Conservation (phyloP, 805 yeast species). For the Pichia membranifaciens region DNA sequence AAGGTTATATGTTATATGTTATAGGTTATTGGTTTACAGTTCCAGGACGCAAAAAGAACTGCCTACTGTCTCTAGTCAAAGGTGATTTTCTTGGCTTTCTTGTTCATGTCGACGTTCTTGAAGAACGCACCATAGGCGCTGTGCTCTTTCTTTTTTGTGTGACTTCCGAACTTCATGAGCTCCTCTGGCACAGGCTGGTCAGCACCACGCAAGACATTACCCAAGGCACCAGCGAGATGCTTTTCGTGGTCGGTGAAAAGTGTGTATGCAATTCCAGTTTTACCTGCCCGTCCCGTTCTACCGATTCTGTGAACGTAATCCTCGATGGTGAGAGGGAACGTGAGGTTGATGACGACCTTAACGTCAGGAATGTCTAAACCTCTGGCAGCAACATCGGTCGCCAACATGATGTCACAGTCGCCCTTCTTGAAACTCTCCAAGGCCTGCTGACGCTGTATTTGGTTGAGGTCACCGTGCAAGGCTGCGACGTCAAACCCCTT, state of each 20-base stretch:
- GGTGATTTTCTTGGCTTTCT: conserved; percentile 85
- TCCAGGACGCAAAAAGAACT: too few relatives aligned
- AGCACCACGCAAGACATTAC: conserved; percentile 89
- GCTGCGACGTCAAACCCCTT: conserved; percentile 84
- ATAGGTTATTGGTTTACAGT: too few relatives aligned
- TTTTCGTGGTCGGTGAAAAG: conserved; percentile 95
- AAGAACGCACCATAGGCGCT: conserved; percentile 97
- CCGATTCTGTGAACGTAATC: conserved; percentile 99
- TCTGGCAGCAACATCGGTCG: conserved; percentile 98
- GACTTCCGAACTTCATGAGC: conserved; percentile 90
- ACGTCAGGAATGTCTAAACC: conserved; percentile 98
- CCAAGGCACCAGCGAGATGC: conserved; percentile 89
- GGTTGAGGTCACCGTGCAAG: conserved; percentile 92
- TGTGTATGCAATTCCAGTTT: conserved; percentile 90
- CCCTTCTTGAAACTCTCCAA: conserved; percentile 82
- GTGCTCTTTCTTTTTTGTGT: conserved; percentile 96
- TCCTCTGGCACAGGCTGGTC: conserved; percentile 95
- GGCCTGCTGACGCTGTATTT: conserved; percentile 86
- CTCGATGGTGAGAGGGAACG: conserved; percentile 93
- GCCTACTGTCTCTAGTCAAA: conserved; percentile 47
- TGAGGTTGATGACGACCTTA: conserved; percentile 93
- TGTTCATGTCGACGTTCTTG: conserved; percentile 83
- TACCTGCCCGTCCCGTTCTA: conserved; percentile 99
- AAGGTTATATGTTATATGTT: too few relatives aligned
- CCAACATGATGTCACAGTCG: conserved; percentile 66